Conservation (phyloP, 2,329 filamentous ascomycete species). For the Lasiodiplodia gonubiensis region DNA sequence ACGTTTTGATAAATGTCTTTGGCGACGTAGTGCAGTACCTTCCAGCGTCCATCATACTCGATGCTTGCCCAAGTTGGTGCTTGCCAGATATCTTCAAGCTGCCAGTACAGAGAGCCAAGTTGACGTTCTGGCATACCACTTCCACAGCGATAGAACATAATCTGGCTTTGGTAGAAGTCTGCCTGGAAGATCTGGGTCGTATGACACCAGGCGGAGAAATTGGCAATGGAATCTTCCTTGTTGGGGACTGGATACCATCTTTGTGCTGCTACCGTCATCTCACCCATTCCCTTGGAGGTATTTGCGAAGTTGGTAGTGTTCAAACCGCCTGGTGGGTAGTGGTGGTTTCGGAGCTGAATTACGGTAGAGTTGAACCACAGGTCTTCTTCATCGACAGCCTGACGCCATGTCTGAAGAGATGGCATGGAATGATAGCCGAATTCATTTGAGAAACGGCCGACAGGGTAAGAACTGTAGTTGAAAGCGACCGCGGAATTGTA, state of each 20-base stretch:
- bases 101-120: slow-evolving; percentile 68
- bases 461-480: slow-evolving; percentile 60
- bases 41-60: slow-evolving; percentile 68
- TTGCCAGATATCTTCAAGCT: slow-evolving; percentile 69
- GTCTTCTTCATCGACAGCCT: slow-evolving; percentile 58
- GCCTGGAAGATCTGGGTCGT: slow-evolving; percentile 70
- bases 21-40: slow-evolving; percentile 64
- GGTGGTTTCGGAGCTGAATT: slow-evolving; percentile 64
- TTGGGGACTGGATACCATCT: slow-evolving; percentile 63
- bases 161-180: slow-evolving; percentile 65
- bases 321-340: slow-evolving; percentile 59
- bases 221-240: slow-evolving; percentile 59
- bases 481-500: slow-evolving; percentile 61
- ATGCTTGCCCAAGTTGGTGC: slow-evolving; percentile 68
- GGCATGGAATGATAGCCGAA: slow-evolving; percentile 70
- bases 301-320: slow-evolving; percentile 55
- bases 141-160: slow-evolving; percentile 66
- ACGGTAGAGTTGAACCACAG: slow-evolving; percentile 64
- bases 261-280: slow-evolving; percentile 65
- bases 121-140: slow-evolving; percentile 63
- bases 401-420: slow-evolving; percentile 62
- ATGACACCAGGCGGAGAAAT: slow-evolving; percentile 67
- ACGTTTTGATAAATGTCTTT: slow-evolving; percentile 64
- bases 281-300: slow-evolving; percentile 54
- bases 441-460: slow-evolving; percentile 67